Conservation (phyloP, 495 filamentous ascomycete species). For the Penicillium chermesinum region DNA sequence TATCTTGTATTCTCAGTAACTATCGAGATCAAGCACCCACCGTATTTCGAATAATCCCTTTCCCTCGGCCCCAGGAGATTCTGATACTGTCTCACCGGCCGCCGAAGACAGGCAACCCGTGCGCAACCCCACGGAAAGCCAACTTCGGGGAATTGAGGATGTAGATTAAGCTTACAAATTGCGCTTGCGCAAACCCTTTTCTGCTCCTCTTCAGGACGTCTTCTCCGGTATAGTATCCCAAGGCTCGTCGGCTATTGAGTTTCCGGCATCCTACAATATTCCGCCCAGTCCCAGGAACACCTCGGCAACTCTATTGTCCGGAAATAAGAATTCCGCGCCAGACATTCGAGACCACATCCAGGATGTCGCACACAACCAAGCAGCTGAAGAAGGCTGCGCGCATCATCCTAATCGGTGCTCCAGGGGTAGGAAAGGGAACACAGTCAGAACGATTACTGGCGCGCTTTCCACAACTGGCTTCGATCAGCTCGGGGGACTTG, state of each 20-base stretch:
- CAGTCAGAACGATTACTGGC: constrained; percentile 83
- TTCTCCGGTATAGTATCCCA: too few relatives aligned
- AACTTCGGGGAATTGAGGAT: constrained; percentile 10
- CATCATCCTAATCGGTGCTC: constrained; percentile 93
- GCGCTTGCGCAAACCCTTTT: too few relatives aligned
- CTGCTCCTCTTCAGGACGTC: too few relatives aligned
- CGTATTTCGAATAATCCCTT: background rate
- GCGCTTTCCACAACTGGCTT: constrained; percentile 81
- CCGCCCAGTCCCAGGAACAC: constrained; percentile 9
- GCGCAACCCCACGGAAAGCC: constrained; percentile 21
- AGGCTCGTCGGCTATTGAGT: too few relatives aligned
- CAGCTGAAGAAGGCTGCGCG: constrained; percentile 77
- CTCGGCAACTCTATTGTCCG: constrained; percentile 7
- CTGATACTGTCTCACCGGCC: constrained; percentile 28
- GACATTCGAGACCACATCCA: background rate
- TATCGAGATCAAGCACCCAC: background rate
- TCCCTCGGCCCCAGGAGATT: constrained; percentile 17
- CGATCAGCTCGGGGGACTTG: constrained; percentile 91
- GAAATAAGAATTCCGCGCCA: background rate
- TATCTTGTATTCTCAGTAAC: background rate
- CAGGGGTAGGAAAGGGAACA: constrained; percentile 88
- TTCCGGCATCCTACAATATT: background rate
- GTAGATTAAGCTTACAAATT: background rate
- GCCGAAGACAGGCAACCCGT: constrained; percentile 28
- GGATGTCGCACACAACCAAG: constrained; percentile 26